Base-by-base conservation (phyloP, 2,329 filamentous ascomycete species). In the Colletotrichum nymphaeae region DNA sequence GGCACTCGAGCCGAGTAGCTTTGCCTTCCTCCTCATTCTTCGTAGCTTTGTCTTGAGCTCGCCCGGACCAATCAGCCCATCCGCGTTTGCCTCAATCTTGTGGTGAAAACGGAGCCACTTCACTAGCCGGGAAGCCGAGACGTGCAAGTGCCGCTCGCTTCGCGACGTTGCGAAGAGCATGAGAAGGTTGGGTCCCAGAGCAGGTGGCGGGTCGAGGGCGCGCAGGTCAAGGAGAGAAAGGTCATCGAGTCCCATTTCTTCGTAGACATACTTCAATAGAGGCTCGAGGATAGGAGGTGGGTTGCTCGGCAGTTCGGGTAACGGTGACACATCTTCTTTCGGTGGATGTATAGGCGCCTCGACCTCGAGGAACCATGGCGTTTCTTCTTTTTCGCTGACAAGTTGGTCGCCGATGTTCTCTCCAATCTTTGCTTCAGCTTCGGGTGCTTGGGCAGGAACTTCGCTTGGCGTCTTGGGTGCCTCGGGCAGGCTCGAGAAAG, bases 141-240 rank as follows among this genome's bases (percentile, higher is more conserved):
- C 93, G 79, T 98, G 96, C 46, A 99, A 86, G 84, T 99, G 97
- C 65, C 96, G 95, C 82, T 98, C 94, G 78, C 94, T 97, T 72
- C 97, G 93, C 16, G 96, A 94, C 9, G 95, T 98, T 53, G 93
- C 95, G 75, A 99, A 91, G 35, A 99, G 84, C 97, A 98, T 98
- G 67, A 99, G 88, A 32, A 98, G 88, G 78, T 96, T 95, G 2
- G 94, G 91, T 1, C 97, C 97, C 1, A 99, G 88, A 0, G 95
- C 95, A 0, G 96, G 92, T 0, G 95, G 94, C 1, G 95, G 95
- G 77, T 98, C 94, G 63, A 98, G 88, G 49, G 90, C 85, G 69
- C 97, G 94, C 37, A 99, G 87, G 79, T 99, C 97, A 60, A 98
- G 87, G 6, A 99, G 83, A 1, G 88, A 88, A 59, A 99, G 86